phyloP scores from a whole-genome alignment of 2,329 filamentous ascomycete species.

The Neofusicoccum umdonicola region DNA sequence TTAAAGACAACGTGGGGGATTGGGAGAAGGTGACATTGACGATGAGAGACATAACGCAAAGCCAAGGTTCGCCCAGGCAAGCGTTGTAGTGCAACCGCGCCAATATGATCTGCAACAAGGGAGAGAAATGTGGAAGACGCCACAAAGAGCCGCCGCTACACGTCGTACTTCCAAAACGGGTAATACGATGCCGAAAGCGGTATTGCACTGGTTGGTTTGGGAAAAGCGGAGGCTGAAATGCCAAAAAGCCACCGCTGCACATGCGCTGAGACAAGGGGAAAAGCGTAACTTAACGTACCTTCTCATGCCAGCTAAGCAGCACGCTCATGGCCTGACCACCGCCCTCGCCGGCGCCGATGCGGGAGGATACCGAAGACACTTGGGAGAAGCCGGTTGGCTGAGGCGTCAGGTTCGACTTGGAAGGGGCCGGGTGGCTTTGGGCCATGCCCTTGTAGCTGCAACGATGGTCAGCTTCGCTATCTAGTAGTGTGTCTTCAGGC shows the following conservation, averaged over 20 bases:
- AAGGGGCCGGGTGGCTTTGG: slow-evolving; percentile 30
- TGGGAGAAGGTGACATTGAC: background rate
- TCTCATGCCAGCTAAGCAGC: slow-evolving; percentile 96
- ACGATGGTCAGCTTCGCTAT: background rate
- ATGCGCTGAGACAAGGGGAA: slow-evolving; percentile 4
- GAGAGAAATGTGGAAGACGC: background rate
- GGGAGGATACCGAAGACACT: slow-evolving; percentile 59
- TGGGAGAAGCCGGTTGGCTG: slow-evolving; percentile 89
- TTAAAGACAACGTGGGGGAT: background rate
- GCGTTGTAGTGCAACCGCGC: slow-evolving; percentile 11
- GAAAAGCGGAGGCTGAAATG: background rate
- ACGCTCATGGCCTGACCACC: slow-evolving; percentile 93
- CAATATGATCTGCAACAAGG: slow-evolving; percentile 15
- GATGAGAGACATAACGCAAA: background rate
- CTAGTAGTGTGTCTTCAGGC: background rate
- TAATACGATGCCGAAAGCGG: slow-evolving; percentile 8
- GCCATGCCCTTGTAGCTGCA: slow-evolving; percentile 86
- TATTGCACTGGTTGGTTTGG: slow-evolving; percentile 7
- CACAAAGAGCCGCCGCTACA: slow-evolving; percentile 12
- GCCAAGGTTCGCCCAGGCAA: background rate
- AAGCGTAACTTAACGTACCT: slow-evolving; percentile 45
- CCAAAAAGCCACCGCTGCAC: background rate
- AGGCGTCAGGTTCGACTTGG: slow-evolving; percentile 55
- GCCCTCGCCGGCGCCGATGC: slow-evolving; percentile 59
- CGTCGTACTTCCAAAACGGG: background rate